A percentile compares a stretch with the other conserved stretches of the same genome.
These are phyloP conservation scores for Calonectria fujianensis DNA, from an alignment of 2,329 filamentous ascomycete species.

Conservation along the genomic window DNA sequence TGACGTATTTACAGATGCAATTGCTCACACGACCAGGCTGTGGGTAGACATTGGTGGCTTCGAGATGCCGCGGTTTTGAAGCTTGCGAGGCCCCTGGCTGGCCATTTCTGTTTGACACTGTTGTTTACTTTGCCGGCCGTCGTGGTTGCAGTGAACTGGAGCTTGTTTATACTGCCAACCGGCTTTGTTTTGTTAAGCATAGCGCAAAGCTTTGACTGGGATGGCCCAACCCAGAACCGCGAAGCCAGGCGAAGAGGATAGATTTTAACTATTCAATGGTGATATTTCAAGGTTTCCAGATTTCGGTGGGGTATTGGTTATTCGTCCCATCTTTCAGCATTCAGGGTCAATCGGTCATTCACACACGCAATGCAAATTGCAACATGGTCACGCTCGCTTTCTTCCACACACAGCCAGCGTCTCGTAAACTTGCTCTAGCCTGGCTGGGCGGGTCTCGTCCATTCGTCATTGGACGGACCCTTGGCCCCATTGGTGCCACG, in stretches of 20 bases:
- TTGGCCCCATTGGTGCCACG: conserved; percentile 55
- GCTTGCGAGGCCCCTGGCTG: neutral
- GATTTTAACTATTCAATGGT: neutral
- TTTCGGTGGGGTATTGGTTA: conserved; percentile 16
- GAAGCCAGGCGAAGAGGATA: conserved; percentile 5
- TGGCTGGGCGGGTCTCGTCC: conserved; percentile 30
- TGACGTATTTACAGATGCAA: conserved; percentile 8
- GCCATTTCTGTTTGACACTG: neutral
- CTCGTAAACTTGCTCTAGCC: conserved; percentile 22
- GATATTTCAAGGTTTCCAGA: neutral
- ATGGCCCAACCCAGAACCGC: conserved; percentile 25
- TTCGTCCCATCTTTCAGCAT: conserved; percentile 18
- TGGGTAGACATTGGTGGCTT: conserved; percentile 18
- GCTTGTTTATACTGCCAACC: conserved; percentile 24
- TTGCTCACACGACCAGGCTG: conserved; percentile 22
- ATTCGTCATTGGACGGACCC: conserved; percentile 32
- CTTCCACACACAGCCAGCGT: neutral
- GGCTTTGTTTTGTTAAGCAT: conserved; percentile 17
- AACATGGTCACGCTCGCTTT: conserved; percentile 20
- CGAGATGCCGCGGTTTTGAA: neutral
- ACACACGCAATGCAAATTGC: conserved; percentile 27
- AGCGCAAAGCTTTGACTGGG: conserved; percentile 27
- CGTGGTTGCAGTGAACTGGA: conserved; percentile 20
- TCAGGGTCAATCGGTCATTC: conserved; percentile 23
- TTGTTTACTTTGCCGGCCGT: neutral